Evolutionary conservation across 495 filamentous ascomycete genomes (phyloP).

Genomic region (Aspergillus heteromorphus): DNA sequence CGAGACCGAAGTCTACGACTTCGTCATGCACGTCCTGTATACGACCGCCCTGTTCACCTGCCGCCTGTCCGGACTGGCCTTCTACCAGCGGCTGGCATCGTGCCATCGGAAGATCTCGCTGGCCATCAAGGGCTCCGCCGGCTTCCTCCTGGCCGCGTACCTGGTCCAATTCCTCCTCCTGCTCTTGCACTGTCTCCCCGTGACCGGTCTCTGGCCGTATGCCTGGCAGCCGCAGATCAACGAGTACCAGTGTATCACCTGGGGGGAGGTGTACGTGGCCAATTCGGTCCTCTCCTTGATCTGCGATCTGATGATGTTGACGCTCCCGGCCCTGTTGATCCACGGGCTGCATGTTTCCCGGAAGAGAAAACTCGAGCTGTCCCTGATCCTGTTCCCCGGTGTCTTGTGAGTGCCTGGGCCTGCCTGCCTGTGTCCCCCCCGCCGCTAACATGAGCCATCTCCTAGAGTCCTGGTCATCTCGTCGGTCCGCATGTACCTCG

Average conservation of each 20-base stretch:
- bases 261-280: constrained; percentile 41
- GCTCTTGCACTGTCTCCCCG: constrained; percentile 40
- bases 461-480: constrained; percentile 39
- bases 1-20: constrained; percentile 38
- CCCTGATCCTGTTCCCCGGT: constrained; percentile 40
- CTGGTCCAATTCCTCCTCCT: constrained; percentile 40
- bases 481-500: constrained; percentile 36
- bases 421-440: neutral
- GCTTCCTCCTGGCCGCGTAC: constrained; percentile 31
- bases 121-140: constrained; percentile 29
- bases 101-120: constrained; percentile 26
- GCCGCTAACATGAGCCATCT: neutral
- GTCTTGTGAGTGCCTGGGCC: constrained; percentile 29
- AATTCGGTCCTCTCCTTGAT: constrained; percentile 38
- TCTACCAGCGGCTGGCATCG: constrained; percentile 39
- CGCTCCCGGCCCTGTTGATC: constrained; percentile 38
- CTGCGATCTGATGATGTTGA: constrained; percentile 41
- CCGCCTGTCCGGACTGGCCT: constrained; percentile 44
- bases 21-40: constrained; percentile 43
- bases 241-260: constrained; percentile 33
- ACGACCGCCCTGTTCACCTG: constrained; percentile 41
- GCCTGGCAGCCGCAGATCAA: constrained; percentile 29
- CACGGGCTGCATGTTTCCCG: constrained; percentile 28
- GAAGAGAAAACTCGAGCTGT: constrained; percentile 33
- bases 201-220: constrained; percentile 46